Evolutionary conservation across 2,329 filamentous ascomycete genomes (phyloP).

Genomic region (Rhinocladiella mackenziei): DNA sequence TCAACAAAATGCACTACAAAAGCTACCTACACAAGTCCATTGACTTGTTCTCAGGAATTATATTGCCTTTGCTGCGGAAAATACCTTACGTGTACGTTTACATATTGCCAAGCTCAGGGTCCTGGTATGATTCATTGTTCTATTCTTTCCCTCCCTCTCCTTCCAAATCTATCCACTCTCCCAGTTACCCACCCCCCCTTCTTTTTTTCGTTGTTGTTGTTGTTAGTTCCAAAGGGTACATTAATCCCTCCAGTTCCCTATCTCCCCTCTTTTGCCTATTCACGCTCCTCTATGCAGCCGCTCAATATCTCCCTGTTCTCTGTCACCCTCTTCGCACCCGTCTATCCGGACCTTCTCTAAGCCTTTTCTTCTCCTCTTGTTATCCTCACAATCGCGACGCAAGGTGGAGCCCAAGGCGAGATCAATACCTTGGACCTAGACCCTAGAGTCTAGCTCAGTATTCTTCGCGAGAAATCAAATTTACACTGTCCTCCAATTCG

Average conservation of each 20-base stretch:
- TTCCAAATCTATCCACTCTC: not conserved
- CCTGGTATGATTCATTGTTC: not conserved
- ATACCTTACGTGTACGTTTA: too few species aligned
- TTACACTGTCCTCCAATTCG: too few species aligned
- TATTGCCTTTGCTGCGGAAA: too few species aligned
- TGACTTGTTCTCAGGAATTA: too few species aligned
- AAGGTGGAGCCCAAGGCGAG: conserved; percentile 54
- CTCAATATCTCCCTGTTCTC: too few species aligned
- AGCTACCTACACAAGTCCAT: too few species aligned
- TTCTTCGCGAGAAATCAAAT: conserved; percentile 49
- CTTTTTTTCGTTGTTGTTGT: too few species aligned
- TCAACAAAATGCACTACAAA: too few species aligned
- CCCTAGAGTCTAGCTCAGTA: conserved; percentile 52
- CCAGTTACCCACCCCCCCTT: too few species aligned
- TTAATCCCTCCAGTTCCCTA: too few species aligned
- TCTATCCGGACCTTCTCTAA: conserved; percentile 1
- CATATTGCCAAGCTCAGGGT: not conserved
- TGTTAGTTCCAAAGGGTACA: too few species aligned
- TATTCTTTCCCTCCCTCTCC: not conserved
- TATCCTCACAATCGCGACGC: conserved; percentile 41
- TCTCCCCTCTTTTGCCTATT: not conserved
- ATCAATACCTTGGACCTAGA: conserved; percentile 49
- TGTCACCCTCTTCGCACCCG: not conserved
- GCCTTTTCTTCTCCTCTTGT: not conserved
- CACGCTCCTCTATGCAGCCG: too few species aligned